Percentiles rank a stretch among this genome's conserved stretches.
Conservation (phyloP, 192 early-diverging fungal species). For the Backusella tuberculispora region DNA sequence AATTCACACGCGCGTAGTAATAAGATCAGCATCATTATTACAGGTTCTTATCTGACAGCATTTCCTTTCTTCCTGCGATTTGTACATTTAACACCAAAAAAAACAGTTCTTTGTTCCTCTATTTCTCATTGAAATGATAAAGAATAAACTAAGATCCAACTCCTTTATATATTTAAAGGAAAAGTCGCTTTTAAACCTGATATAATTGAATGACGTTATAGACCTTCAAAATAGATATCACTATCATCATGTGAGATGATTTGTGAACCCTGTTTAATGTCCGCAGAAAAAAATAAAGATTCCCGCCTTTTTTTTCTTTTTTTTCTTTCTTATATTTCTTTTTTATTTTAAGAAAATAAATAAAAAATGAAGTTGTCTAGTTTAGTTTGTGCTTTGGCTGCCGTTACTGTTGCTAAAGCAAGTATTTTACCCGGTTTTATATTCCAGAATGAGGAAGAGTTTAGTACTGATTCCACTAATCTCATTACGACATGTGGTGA, state of each 20-base stretch:
- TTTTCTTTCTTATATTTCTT: background rate
- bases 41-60: too few species aligned
- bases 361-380: constrained; percentile 4
- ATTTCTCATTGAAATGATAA: too few species aligned
- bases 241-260: constrained; percentile 1
- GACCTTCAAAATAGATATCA: background rate
- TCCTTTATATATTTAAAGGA: background rate
- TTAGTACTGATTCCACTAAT: constrained; percentile 20
- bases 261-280: background rate
- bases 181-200: background rate
- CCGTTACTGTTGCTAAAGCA: background rate
- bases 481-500: constrained; percentile 39
- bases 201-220: background rate
- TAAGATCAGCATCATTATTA: too few species aligned
- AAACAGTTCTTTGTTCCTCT: too few species aligned
- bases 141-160: too few species aligned
- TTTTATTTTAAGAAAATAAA: background rate
- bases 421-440: constrained; percentile 22
- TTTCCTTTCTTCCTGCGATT: too few species aligned
- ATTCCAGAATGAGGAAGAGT: constrained; percentile 10
- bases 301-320: background rate
- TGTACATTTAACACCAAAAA: too few species aligned
- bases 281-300: background rate
- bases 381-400: constrained; percentile 8
- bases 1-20: too few species aligned